Evolutionary conservation across 2,329 filamentous ascomycete species (phyloP).

Genomic region (Cylindrodendrum hubeiense): DNA sequence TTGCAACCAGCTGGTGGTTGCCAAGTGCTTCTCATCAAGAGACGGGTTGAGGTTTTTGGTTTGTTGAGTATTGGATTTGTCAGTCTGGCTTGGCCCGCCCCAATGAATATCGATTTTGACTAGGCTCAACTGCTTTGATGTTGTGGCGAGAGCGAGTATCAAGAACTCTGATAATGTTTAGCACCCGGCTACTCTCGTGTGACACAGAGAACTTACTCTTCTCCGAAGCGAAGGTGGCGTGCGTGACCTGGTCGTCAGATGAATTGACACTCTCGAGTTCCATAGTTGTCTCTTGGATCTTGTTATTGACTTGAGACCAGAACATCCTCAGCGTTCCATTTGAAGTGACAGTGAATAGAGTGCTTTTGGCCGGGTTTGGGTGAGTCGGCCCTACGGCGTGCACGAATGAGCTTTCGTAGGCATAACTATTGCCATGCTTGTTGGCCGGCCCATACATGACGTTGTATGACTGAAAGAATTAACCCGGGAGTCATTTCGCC

Average conservation of each 20-base stretch:
- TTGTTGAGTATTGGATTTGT: slow-evolving; percentile 64
- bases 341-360: slow-evolving; percentile 81
- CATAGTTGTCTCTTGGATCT: slow-evolving; percentile 78
- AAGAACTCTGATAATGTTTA: slow-evolving; percentile 61
- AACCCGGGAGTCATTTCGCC: background rate
- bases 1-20: slow-evolving; percentile 69
- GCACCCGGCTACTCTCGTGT: background rate
- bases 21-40: slow-evolving; percentile 68
- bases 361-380: slow-evolving; percentile 76
- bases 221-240: slow-evolving; percentile 81
- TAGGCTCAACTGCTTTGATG: slow-evolving; percentile 78
- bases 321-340: slow-evolving; percentile 81
- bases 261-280: slow-evolving; percentile 80
- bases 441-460: slow-evolving; percentile 71
- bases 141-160: slow-evolving; percentile 75
- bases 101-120: slow-evolving; percentile 82
- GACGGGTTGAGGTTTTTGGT: slow-evolving; percentile 63
- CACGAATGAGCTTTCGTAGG: slow-evolving; percentile 75
- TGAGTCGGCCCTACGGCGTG: slow-evolving; percentile 80
- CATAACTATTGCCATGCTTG: slow-evolving; percentile 74
- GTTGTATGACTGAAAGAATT: slow-evolving; percentile 52
- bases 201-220: slow-evolving; percentile 66
- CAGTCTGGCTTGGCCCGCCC: slow-evolving; percentile 65
- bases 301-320: slow-evolving; percentile 80
- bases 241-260: slow-evolving; percentile 82